Percentiles rank a stretch among this genome's conserved stretches.
Conservation (phyloP, 2,329 filamentous ascomycete species). For the Akanthomyces lecanii region DNA sequence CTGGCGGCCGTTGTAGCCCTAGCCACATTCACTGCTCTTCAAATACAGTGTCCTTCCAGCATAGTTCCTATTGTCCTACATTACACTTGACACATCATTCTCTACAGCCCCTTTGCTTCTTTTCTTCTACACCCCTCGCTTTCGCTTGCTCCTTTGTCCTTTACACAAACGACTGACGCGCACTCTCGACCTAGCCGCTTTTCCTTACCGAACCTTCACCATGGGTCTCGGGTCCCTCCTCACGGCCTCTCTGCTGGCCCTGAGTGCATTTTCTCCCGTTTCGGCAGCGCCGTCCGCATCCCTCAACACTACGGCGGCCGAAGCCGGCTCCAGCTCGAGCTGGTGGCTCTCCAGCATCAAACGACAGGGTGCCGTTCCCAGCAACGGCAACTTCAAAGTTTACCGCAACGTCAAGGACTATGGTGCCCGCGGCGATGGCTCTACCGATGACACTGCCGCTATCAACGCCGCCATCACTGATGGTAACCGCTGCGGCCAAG, state of each 20-base stretch:
- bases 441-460: constrained; percentile 78
- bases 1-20: neutral
- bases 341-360: constrained; percentile 72
- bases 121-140: constrained; percentile 1
- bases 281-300: constrained; percentile 15
- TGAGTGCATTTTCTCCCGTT: constrained; percentile 15
- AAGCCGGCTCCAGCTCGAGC: constrained; percentile 40
- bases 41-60: constrained; percentile 1
- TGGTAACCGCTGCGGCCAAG: constrained; percentile 73
- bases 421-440: constrained; percentile 63
- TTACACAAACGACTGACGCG: neutral
- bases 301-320: constrained; percentile 16
- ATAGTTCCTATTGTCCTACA: constrained; percentile 12
- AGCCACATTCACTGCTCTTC: constrained; percentile 4
- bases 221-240: constrained; percentile 17
- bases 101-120: neutral
- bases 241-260: constrained; percentile 17
- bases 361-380: constrained; percentile 62
- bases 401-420: constrained; percentile 76
- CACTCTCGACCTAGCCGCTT: neutral
- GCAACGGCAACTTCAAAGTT: constrained; percentile 58
- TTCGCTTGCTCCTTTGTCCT: neutral
- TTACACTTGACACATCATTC: constrained; percentile 1
- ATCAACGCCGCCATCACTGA: constrained; percentile 80
- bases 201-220: neutral